Evolutionary conservation across 2,329 filamentous ascomycete species (phyloP).

Genomic region (Botryotinia narcissicola): DNA sequence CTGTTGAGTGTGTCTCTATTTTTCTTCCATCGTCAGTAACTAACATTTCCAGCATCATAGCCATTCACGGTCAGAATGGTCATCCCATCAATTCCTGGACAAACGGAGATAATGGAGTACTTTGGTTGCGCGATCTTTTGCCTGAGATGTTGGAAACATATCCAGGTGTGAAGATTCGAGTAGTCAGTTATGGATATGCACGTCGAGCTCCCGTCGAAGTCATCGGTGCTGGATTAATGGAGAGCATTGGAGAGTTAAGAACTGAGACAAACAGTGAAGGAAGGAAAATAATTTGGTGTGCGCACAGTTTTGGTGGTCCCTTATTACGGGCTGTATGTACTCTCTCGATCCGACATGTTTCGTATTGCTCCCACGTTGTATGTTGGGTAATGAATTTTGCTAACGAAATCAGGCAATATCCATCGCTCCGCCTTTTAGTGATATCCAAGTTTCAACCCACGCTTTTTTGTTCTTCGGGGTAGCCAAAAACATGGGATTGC

Average conservation of each 20-base stretch:
- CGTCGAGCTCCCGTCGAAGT: background rate
- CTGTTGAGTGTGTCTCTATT: background rate
- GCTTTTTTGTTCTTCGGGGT: conserved; percentile 13
- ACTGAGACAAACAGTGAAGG: background rate
- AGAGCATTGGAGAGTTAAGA: background rate
- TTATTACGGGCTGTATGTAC: conserved; percentile 6
- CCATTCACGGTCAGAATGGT: conserved; percentile 16
- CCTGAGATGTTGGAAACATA: background rate
- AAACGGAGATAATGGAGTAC: background rate
- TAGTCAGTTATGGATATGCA: conserved; percentile 15
- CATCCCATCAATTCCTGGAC: conserved; percentile 15
- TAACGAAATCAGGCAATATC: background rate
- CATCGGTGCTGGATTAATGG: background rate
- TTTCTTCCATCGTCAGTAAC: background rate
- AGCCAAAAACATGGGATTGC: conserved; percentile 13
- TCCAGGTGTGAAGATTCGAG: background rate
- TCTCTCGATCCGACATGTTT: background rate
- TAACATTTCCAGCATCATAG: conserved; percentile 11
- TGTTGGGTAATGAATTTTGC: background rate
- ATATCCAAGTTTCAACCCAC: conserved; percentile 1
- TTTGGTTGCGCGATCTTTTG: conserved; percentile 17
- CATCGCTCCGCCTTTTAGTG: background rate
- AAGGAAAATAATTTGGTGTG: conserved; percentile 15
- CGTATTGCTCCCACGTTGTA: background rate
- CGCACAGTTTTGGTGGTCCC: conserved; percentile 17